Evolutionary conservation across 495 filamentous ascomycete genomes (phyloP).

Genomic region (Aspergillus conjunctus): DNA sequence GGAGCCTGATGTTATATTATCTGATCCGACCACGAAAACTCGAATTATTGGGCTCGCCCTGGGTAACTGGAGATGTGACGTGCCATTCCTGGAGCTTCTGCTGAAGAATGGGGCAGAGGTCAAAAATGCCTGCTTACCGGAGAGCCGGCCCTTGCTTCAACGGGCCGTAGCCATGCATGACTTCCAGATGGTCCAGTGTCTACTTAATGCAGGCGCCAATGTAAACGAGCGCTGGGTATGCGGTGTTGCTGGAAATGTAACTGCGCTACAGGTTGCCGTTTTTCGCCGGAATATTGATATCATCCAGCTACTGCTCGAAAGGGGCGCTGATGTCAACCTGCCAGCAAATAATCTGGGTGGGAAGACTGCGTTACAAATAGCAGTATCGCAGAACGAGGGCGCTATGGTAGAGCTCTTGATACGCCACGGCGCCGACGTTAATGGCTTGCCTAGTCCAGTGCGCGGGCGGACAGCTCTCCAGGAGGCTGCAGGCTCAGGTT

Average conservation of each 20-base stretch:
- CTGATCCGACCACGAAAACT: neutral
- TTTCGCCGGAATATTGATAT: neutral
- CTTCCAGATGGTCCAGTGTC: neutral
- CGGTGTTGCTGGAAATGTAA: too few species aligned
- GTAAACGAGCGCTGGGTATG: neutral
- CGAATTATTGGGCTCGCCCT: neutral
- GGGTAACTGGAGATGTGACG: neutral
- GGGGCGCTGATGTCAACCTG: neutral
- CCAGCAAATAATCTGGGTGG: neutral
- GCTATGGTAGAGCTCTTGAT: neutral
- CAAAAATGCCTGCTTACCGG: neutral
- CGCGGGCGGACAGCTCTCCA: neutral
- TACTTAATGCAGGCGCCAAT: neutral
- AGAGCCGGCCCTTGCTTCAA: neutral
- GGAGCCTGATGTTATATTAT: neutral
- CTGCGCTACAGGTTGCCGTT: neutral
- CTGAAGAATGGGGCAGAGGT: neutral
- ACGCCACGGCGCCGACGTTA: neutral
- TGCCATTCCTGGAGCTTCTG: neutral
- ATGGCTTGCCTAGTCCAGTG: neutral
- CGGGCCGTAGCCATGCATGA: neutral
- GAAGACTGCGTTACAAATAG: neutral
- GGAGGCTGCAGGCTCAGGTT: neutral
- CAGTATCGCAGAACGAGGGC: neutral
- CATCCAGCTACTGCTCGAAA: neutral